Evolutionary conservation across 2,329 filamentous ascomycete genomes (phyloP).

Genomic region (Cytospora chrysosperma): DNA sequence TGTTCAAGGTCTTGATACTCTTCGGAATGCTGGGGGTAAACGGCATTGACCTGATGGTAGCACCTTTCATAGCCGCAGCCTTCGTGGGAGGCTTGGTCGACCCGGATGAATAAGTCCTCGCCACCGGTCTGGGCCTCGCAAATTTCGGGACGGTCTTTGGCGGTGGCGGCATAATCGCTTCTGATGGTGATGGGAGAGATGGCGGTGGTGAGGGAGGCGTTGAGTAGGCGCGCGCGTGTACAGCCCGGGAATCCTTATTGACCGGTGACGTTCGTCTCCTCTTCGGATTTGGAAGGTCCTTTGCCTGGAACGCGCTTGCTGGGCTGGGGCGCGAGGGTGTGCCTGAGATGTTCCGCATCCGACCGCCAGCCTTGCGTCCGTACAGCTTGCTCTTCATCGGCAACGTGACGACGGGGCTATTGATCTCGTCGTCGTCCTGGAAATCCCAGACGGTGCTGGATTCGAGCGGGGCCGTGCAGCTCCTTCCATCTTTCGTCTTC

Average conservation of each 20-base stretch:
- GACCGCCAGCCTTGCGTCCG: slow-evolving; percentile 11
- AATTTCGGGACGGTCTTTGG: slow-evolving; percentile 16
- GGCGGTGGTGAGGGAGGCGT: slow-evolving; percentile 24
- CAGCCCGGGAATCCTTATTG: slow-evolving; percentile 4
- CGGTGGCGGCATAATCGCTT: slow-evolving; percentile 21
- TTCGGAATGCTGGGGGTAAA: slow-evolving; percentile 15
- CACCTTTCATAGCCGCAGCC: slow-evolving; percentile 2
- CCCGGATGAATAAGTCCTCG: slow-evolving; percentile 14
- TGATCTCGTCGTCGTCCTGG: slow-evolving; percentile 24
- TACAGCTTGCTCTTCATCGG: slow-evolving; percentile 19
- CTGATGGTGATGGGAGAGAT: slow-evolving; percentile 22
- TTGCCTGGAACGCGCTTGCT: slow-evolving; percentile 6
- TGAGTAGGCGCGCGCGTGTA: slow-evolving; percentile 21
- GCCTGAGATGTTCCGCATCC: slow-evolving; percentile 10
- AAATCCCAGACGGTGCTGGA: slow-evolving; percentile 24
- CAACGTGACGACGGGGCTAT: slow-evolving; percentile 20
- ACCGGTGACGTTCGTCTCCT: slow-evolving; percentile 17
- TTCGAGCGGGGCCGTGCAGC: slow-evolving; percentile 21
- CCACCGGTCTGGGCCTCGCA: slow-evolving; percentile 15
- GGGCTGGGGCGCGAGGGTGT: background rate
- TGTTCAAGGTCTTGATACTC: slow-evolving; percentile 18
- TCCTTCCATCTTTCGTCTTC: slow-evolving; percentile 16
- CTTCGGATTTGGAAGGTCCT: slow-evolving; percentile 16
- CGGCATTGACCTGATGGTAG: slow-evolving; percentile 4
- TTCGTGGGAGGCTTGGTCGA: slow-evolving; percentile 10